Conservation (phyloP, 495 filamentous ascomycete species). For the Lindgomyces ingoldianus region DNA sequence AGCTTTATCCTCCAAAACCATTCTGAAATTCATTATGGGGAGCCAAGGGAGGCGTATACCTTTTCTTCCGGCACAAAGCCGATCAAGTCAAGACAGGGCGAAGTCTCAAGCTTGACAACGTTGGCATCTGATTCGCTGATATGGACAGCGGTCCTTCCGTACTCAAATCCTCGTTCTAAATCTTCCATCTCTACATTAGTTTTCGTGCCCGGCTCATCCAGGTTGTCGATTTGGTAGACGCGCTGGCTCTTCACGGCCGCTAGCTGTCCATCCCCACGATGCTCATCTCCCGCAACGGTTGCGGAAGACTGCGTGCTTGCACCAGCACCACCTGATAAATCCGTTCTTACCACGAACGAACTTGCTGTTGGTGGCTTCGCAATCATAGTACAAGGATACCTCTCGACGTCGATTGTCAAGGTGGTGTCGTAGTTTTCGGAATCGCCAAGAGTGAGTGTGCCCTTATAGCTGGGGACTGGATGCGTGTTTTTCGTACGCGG, state of each 20-base stretch:
- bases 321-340: constrained; percentile 49
- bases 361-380: constrained; percentile 74
- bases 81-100: constrained; percentile 71
- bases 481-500: constrained; percentile 73
- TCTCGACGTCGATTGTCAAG: constrained; percentile 80
- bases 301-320: constrained; percentile 51
- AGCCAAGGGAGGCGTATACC: constrained; percentile 48
- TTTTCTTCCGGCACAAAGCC: constrained; percentile 79
- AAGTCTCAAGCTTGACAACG: constrained; percentile 77
- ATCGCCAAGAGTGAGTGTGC: constrained; percentile 78
- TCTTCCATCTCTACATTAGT: constrained; percentile 80
- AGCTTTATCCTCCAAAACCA: too few species aligned
- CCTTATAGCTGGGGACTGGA: constrained; percentile 76
- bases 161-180: constrained; percentile 89
- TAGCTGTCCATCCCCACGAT: constrained; percentile 53
- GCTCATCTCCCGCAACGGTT: constrained; percentile 52
- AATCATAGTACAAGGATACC: constrained; percentile 80
- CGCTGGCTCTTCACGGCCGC: constrained; percentile 69
- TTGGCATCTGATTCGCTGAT: constrained; percentile 82
- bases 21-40: too few species aligned
- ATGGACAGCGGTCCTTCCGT: constrained; percentile 86
- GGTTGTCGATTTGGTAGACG: constrained; percentile 77
- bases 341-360: constrained; percentile 62
- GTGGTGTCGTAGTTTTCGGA: constrained; percentile 71
- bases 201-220: constrained; percentile 73